Percentiles rank a stretch among this genome's conserved stretches.
These are phyloP conservation scores for Cercospora sp. DNA, from an alignment of 2,329 filamentous ascomycete genomes.

Conservation along the genomic window DNA sequence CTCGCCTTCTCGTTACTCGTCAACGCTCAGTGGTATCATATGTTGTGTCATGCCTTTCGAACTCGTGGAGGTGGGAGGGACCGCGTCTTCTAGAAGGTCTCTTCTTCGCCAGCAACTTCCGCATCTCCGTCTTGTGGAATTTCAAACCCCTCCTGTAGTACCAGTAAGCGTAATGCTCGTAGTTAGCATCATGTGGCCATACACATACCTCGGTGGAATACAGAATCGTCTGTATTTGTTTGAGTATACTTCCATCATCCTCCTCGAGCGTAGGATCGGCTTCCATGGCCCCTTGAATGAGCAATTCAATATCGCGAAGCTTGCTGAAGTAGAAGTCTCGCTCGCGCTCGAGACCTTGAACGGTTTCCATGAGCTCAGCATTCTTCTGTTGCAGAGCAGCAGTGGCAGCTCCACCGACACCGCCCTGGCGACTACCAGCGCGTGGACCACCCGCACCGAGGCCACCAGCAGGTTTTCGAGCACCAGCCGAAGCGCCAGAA, in stretches of 20 bases:
- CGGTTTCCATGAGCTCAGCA: conserved; percentile 86
- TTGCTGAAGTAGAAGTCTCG: conserved; percentile 99
- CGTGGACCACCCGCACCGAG: conserved; percentile 51
- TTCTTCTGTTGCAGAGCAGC: conserved; percentile 83
- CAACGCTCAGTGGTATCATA: conserved; percentile 17
- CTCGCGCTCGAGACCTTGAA: conserved; percentile 91
- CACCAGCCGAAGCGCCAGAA: conserved; percentile 54
- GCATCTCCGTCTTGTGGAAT: conserved; percentile 77
- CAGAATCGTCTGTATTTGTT: conserved; percentile 93
- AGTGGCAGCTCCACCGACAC: conserved; percentile 53
- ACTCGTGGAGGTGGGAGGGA: conserved; percentile 7
- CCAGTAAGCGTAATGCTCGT: conserved; percentile 8
- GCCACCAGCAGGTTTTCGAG: conserved; percentile 51
- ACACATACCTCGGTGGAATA: conserved; percentile 84
- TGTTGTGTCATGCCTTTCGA: conserved; percentile 10
- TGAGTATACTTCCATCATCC: conserved; percentile 86
- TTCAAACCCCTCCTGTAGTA: conserved; percentile 63
- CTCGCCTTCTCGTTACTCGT: conserved; percentile 14
- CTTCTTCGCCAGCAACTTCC: conserved; percentile 63
- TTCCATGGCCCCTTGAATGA: conserved; percentile 91
- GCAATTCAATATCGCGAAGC: conserved; percentile 90
- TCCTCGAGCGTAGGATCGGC: conserved; percentile 91
- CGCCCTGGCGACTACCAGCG: conserved; percentile 47
- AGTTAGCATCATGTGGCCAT: background rate
- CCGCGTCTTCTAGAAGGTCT: conserved; percentile 63